Conservation (phyloP, 768 basidiomycete genomes). For the Tephrocybe sp. region DNA sequence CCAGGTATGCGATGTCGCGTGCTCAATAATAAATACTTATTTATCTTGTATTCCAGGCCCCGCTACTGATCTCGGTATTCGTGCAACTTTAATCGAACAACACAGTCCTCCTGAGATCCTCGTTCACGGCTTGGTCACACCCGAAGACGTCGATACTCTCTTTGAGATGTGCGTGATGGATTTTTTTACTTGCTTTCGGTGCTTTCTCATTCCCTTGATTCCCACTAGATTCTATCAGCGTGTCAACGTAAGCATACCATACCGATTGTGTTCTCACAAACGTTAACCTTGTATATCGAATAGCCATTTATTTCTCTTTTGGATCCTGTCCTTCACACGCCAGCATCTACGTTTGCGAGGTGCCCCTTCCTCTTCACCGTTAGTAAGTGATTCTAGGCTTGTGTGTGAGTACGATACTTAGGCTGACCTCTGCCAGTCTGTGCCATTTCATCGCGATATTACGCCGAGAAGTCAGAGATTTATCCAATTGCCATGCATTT, state of each 20-base stretch:
- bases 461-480: slow-evolving; percentile 75
- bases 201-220: slow-evolving; percentile 5
- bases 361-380: slow-evolving; percentile 92
- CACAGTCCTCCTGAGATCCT: slow-evolving; percentile 81
- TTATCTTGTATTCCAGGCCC: slow-evolving; percentile 44
- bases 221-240: slow-evolving; percentile 66
- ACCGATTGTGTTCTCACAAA: background rate
- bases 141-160: slow-evolving; percentile 77
- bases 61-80: slow-evolving; percentile 65
- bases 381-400: slow-evolving; percentile 40
- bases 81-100: slow-evolving; percentile 71
- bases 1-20: slow-evolving; percentile 46
- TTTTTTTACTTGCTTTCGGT: background rate
- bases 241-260: slow-evolving; percentile 55
- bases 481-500: slow-evolving; percentile 90
- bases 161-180: slow-evolving; percentile 71
- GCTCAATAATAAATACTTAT: background rate
- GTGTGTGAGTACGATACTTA: background rate
- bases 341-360: slow-evolving; percentile 73
- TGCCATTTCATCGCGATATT: slow-evolving; percentile 82
- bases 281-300: slow-evolving; percentile 2
- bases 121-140: slow-evolving; percentile 74
- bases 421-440: slow-evolving; percentile 50
- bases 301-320: slow-evolving; percentile 72
- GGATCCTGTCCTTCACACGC: slow-evolving; percentile 79